Evolutionary conservation across 176 grass and related monocot genomes (phyloP), one percentile per base, ranked within the genome.

Genomic region (Avena eriantha): DNA sequence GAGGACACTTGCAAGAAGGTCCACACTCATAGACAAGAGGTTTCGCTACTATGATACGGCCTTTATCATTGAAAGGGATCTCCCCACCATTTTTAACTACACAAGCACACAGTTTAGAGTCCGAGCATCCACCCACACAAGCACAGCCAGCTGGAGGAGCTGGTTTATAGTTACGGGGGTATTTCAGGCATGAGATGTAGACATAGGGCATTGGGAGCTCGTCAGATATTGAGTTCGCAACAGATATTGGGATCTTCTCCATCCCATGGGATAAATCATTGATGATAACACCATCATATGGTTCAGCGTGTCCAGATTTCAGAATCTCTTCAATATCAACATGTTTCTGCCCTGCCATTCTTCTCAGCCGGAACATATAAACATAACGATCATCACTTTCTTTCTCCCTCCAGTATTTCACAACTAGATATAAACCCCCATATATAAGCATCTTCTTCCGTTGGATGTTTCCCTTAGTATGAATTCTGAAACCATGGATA

Each of bases 21-120:
- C 94, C 94, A 80, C 94, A 95, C 82, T 95, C 94, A 77, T 89
- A 95, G 66, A 95, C 87, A 5, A 95, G 91, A 55, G 91, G 94
- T 51, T 89, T 95, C 69, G 94, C 94, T 89, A 59, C 77, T 78
- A 95, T 8, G 61, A 95, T 91, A 76, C 78, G 41, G 21, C 94
- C 87, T 73, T 85, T 93, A 31, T 87, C 61, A 80, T 95, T 95
- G 81, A 95, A 93, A 82, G 94, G 94, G 9, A 89, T 71, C 75
- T 91, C 89, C 83, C 94, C 94, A 74, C 94, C 94, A 91, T 95
- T 95, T 90, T 95, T 95, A 21, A 89, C 41, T 49, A 78, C 81
- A 82, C 94, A 95, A 33, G 86, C 86, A 87, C 94, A 95, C 58
- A 46, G 82, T n/a, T 87, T 83, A n/a, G 84, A 88, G 78, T 93